Percentiles rank a stretch among this genome's conserved stretches.
Conservation (phyloP, 1,284 basidiomycete genomes). For the Bondarzewia mesenterica region DNA sequence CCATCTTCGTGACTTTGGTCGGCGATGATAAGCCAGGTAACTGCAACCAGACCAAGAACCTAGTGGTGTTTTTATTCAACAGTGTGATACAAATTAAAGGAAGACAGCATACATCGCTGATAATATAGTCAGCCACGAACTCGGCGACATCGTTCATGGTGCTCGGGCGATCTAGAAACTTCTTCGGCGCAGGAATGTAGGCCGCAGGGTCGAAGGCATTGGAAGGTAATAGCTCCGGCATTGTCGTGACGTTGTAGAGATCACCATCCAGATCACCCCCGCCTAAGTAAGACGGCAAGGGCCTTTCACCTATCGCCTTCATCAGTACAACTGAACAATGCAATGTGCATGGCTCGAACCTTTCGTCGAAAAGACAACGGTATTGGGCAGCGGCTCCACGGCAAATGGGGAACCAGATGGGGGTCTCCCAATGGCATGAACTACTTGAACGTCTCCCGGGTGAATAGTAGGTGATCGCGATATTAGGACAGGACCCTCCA, state of each 20-base stretch:
- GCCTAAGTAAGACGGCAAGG: conserved; percentile 52
- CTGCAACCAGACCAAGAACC: conserved; percentile 53
- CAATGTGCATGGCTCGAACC: conserved; percentile 26
- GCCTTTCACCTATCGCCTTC: conserved; percentile 37
- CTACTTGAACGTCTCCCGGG: conserved; percentile 63
- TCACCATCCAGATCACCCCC: conserved; percentile 65
- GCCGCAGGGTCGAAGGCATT: conserved; percentile 33
- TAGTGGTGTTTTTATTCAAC: conserved; percentile 17
- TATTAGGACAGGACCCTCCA: conserved; percentile 49
- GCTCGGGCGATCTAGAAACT: conserved; percentile 41
- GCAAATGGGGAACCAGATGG: conserved; percentile 42
- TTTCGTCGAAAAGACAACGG: conserved; percentile 48
- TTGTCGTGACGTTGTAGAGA: conserved; percentile 25
- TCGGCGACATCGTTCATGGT: conserved; percentile 68
- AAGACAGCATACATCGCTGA: conserved; percentile 41
- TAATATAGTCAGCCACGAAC: conserved; percentile 68
- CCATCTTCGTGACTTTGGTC: conserved; percentile 45
- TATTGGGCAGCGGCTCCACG: conserved; percentile 42
- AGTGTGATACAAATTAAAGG: neutral
- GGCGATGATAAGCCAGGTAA: conserved; percentile 56
- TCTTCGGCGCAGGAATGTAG: conserved; percentile 41
- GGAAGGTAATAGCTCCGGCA: conserved; percentile 23
- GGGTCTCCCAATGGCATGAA: conserved; percentile 49
- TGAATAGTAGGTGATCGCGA: conserved; percentile 61
- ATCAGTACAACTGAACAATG: neutral